Base-by-base conservation (phyloP, 2,329 filamentous ascomycete genomes). In the Neofusicoccum ribis region DNA sequence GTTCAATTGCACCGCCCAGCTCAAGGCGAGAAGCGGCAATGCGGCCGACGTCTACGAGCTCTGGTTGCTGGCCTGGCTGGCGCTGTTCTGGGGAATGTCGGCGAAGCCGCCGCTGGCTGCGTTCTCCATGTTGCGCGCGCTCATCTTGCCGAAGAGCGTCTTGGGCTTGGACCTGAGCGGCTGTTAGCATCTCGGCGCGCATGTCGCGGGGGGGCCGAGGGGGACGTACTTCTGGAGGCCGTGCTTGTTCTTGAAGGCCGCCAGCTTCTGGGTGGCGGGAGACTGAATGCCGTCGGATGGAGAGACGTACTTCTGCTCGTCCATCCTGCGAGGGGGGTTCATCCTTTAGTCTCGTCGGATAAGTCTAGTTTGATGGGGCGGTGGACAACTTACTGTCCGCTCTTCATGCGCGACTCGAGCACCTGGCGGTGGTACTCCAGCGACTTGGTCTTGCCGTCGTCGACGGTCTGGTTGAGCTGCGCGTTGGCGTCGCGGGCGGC, bases 251-350 rank as follows among this genome's bases (percentile, higher is more conserved):
- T 91, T 90, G 78, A 93, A 87, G 46, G 90, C 89, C 68, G 85
- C 90, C 72, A 95, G 86, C 84, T 95, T 95, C 77, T 91, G 89
- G 17, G 89, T 91, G 78, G 91, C 93, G 41, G 92, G 92, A 72
- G 90, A 93, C 88, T 93, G 91, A 82, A 96, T 93, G 79, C 88
- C 88, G 78, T 96, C 92, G n/a, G 91, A 93, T 2, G 92, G 92
- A 17, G 90, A 93, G 76, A 93, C 83, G 79, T 93, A 94, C 70
- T 85, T 81, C 39, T 46, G 49, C 49, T 66, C 58, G 7, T 66
- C 64, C 27, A 60, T 60, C 39, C 56, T 60, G 50, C 20, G 56
- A 37, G 56, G 46, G 31, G 41, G 50, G 47, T 66, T 37, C 43
- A 46, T 11, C 44, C 46, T 61, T 61, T 56, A 64, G 60, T 39